Base-by-base conservation (phyloP, 345 rosid species). In the Leavenworthia alabamica region DNA sequence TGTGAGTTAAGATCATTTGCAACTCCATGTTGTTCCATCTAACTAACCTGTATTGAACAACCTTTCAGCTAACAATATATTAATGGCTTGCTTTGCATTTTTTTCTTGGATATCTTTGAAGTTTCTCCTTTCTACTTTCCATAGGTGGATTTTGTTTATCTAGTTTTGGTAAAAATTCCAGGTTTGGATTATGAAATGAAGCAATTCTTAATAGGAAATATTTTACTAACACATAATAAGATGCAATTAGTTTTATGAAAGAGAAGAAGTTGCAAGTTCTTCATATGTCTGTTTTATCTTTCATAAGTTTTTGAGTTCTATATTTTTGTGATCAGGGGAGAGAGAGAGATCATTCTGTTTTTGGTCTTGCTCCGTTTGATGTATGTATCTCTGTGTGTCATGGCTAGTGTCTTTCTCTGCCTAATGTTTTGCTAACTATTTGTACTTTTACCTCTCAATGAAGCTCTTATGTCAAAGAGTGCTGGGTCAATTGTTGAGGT, bases 401-500 rank as follows among this genome's bases (percentile, higher is more conserved):
- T 40, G 33, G n/a, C 32, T 19, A 37, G 40, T 17, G 49, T 50
- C 41, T 68, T 61, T 31, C 50, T 10, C 24, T 49, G 53, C 43
- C 57, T 49, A 32, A 48, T 57, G 12, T 50, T 73, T 68, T 64
- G 64, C 49, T 60, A 37, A 68, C 61, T 57, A 35, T 36, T n/a
- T 60, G 19, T 39, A 52, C 40, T 5, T 46, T 73, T 61, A 3
- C 6, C 4, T 7, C 13, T 55, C n/a, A 75, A 68, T 84, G 85
- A 84, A 93, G 99, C 99, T 66, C 83, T 93, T 63, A 93, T 93
- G 99, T 93, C 99, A 19, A 93, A 90, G 80, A 86, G 90, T 27
- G 99, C 99, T 79, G 99, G 99, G 67, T 87, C 99, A 55, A 93
- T 93, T 50, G 76, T 93, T 66, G 95, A 93, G 73, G 84, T 87